These are phyloP conservation scores for Exophiala lecanii-corni DNA, from an alignment of 2,329 filamentous ascomycete species.

Conservation along the genomic window DNA sequence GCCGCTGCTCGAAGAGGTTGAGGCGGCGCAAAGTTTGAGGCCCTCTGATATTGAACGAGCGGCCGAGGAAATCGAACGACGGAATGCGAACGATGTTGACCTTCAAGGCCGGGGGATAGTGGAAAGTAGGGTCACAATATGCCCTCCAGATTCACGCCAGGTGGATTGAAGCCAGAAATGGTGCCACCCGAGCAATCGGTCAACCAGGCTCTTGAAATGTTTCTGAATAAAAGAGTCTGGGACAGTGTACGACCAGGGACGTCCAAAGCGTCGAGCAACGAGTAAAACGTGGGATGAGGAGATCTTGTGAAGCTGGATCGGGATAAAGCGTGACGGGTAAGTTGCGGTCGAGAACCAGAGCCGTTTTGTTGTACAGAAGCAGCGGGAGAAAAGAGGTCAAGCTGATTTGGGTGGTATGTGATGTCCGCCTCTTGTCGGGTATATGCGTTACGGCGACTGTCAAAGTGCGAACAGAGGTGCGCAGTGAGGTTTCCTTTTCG, in stretches of 20 bases:
- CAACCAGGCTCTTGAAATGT: too few species aligned
- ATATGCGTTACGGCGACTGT: background rate
- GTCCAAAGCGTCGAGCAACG: background rate
- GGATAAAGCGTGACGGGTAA: conserved; percentile 11
- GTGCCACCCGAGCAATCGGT: too few species aligned
- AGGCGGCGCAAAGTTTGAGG: too few species aligned
- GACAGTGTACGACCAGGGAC: too few species aligned
- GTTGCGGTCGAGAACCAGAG: background rate
- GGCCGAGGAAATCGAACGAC: too few species aligned
- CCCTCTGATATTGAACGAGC: too few species aligned
- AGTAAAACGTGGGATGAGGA: conserved; percentile 11
- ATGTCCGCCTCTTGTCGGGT: background rate
- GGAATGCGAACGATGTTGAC: too few species aligned
- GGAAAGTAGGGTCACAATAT: background rate
- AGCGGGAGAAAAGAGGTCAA: background rate
- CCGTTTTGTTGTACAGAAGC: background rate
- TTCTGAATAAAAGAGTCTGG: too few species aligned
- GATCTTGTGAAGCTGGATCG: conserved; percentile 18
- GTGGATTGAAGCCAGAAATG: too few species aligned
- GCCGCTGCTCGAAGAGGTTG: conserved; percentile 6
- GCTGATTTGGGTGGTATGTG: background rate
- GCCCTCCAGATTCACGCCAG: background rate
- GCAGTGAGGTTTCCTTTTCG: too few species aligned
- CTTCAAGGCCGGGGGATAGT: background rate
- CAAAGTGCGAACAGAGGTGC: background rate